Conservation (phyloP, 1,284 basidiomycete genomes). For the Ustilago loliicola region DNA sequence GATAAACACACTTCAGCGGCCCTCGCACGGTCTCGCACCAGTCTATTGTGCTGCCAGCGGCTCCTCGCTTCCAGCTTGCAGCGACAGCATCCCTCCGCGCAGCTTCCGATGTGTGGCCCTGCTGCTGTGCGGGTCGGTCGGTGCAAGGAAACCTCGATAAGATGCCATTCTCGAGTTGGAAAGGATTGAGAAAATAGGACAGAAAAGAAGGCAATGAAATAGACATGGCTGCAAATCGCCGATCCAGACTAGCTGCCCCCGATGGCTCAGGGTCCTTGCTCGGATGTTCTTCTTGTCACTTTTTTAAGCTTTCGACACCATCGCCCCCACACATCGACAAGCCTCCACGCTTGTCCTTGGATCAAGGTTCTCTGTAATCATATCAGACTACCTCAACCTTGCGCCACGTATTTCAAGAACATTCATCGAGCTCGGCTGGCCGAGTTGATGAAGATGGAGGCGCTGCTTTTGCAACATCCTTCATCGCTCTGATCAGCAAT, state of each 20-base stretch:
- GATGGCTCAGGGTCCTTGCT: constrained; percentile 1
- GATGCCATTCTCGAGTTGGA: no score
- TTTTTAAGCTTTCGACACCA: background rate
- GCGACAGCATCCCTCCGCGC: no score
- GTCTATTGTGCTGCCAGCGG: background rate
- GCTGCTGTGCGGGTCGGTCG: no score
- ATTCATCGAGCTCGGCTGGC: background rate
- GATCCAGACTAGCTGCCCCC: background rate
- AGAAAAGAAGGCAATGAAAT: constrained; percentile 1
- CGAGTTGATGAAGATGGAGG: constrained; percentile 19
- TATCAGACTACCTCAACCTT: no score
- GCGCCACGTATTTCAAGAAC: background rate
- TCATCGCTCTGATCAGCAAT: constrained; percentile 7
- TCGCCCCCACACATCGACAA: background rate
- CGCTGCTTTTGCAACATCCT: background rate
- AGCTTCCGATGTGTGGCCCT: background rate
- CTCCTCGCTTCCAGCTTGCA: background rate
- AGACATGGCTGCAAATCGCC: background rate
- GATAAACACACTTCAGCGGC: no score
- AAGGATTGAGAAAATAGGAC: background rate
- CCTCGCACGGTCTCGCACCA: background rate
- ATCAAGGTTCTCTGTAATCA: no score
- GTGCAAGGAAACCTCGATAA: no score
- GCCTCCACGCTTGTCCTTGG: background rate
- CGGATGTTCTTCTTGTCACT: constrained; percentile 1